Evolutionary conservation across 2,329 filamentous ascomycete genomes (phyloP), one percentile per base, ranked within the genome.

Genomic region (Phoma sp.): DNA sequence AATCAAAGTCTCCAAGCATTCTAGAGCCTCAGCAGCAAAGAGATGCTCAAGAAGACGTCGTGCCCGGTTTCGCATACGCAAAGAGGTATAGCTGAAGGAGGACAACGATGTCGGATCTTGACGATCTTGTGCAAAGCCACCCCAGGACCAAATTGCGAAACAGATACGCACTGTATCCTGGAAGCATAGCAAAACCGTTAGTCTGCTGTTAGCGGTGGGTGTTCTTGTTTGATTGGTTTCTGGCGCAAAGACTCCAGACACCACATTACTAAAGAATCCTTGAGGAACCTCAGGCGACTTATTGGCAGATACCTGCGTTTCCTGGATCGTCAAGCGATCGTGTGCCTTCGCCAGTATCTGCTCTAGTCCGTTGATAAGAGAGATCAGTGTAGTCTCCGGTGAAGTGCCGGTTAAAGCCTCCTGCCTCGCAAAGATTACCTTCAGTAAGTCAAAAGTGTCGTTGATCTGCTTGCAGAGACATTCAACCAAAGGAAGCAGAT

Each of bases 71-170:
- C 93, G 87, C 86, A 98, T 90, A 23, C 93, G 88, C 47, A 96
- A 77, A 7, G 93, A 96, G 1, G 92, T 96, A 76, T 96, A 96
- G 59, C 84, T 88, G 72, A 96, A 96, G 0, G 93, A 97, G 7
- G 92, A 90, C 4, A 82, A 82, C 13, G 89, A 93, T 27, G 83
- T 82, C 1, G 79, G 69, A 68, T 96, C 89, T 49, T 89, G 85
- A 29, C 67, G 65, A 65, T 88, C 86, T 25, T 79, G 79, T 2
- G 83, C 83, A 68, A 88, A 85, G 5, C 89, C 83, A 11, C 84
- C 91, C 93, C 95, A 99, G 0, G 90, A 90, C 95, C 96, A 99
- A 47, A 99, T 96, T 10, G 82, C 86, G 71, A 96, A 96, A 74
- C 93, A 96, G 44, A 96, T 90, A 23, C 91, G 86, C 54, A 98